Conservation (phyloP, 495 filamentous ascomycete species). For the Neurospora discreta region DNA sequence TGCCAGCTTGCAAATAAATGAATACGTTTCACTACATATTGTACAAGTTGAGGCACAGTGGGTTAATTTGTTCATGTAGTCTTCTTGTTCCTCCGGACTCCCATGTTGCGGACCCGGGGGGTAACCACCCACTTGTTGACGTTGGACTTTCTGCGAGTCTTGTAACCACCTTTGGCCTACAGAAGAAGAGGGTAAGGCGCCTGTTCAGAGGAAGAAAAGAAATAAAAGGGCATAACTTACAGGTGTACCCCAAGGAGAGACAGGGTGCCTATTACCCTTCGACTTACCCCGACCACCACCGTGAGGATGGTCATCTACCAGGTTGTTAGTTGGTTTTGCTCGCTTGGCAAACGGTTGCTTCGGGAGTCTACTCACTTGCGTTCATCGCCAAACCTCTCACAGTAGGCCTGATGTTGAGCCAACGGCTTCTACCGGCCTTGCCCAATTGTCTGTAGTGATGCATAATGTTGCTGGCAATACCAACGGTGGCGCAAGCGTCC, state of each 20-base stretch:
- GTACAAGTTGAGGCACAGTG: constrained; percentile 14
- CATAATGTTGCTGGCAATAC: constrained; percentile 84
- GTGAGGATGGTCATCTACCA: constrained; percentile 77
- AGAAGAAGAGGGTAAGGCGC: constrained; percentile 21
- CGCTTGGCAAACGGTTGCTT: background rate
- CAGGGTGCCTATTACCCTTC: constrained; percentile 90
- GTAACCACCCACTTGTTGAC: constrained; percentile 73
- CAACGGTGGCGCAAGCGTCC: constrained; percentile 88
- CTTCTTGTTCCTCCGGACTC: constrained; percentile 50
- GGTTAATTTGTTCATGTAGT: constrained; percentile 12
- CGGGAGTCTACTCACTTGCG: constrained; percentile 45
- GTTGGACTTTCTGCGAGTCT: constrained; percentile 69
- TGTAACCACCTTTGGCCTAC: constrained; percentile 91
- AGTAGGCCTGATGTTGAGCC: constrained; percentile 87
- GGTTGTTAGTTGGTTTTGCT: constrained; percentile 17
- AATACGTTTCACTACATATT: constrained; percentile 18
- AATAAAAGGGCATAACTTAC: constrained; percentile 43
- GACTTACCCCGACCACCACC: constrained; percentile 98
- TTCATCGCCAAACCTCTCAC: constrained; percentile 98
- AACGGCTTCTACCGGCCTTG: constrained; percentile 85
- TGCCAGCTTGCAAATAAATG: background rate
- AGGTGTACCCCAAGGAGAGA: constrained; percentile 91
- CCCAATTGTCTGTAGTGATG: constrained; percentile 82
- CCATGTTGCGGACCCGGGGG: constrained; percentile 64
- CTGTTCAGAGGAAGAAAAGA: background rate